Evolutionary conservation across 1,139 yeast genomes (phyloP), one percentile per base, ranked within the genome.

Genomic region (Hanseniaspora sp.): DNA sequence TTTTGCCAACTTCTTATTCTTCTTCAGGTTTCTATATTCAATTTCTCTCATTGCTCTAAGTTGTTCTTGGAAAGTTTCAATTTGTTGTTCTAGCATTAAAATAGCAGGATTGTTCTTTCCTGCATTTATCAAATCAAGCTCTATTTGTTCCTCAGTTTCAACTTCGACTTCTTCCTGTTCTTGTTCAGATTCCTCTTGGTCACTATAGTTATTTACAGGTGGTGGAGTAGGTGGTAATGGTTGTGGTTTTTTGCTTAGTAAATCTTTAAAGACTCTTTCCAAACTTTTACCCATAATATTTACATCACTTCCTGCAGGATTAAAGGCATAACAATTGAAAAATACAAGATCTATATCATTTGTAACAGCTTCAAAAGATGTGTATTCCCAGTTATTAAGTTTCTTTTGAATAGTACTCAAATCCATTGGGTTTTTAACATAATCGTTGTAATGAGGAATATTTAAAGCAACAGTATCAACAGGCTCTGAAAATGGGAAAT

Each of bases 221-320:
- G 76, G 69, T 63, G 81, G 62, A 74, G 74, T 37, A 81, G 80
- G 4, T 78, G 75, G 44, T 81, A 79, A 29, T 82, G 83, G 15
- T 88, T 81, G 30, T n/a, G 98, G 98, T 69, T 83, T 79, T 60
- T 86, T 90, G 15, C 80, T 77, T 97, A 97, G 92, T 67, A 82
- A 84, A 65, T 84, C 82, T 63, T 87, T 86, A 66, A 92, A 92
- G 7, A 86, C 77, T 31, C 81, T 81, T 67, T 92, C 97, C 58
- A 92, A 73, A 61, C 87, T 78, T 65, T 86, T 95, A 30, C 98
- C 98, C 95, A 92, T 86, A 77, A 80, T 78, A 67, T 90, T 87
- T 41, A 94, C 98, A 48, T 95, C 95, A 11, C 95, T 82, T 8
- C 96, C 95, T 63, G 86, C 95, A 1, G 98, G 97, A 68, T 92